Percentiles rank a stretch among this genome's conserved stretches.
phyloP scores from a whole-genome alignment of 169 alveolate genomes.

The Eimeria praecox region DNA sequence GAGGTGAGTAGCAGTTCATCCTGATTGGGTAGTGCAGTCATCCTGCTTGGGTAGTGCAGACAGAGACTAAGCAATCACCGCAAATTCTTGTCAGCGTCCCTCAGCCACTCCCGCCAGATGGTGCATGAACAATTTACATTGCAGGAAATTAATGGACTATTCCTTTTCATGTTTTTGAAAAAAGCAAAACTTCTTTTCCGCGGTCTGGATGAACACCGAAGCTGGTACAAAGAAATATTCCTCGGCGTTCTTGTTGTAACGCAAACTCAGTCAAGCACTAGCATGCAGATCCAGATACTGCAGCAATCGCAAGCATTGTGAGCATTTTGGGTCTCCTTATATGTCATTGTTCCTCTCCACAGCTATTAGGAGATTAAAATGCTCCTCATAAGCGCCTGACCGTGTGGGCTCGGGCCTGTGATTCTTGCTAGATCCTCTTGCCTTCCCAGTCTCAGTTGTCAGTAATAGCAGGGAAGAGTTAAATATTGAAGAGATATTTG shows the following conservation, averaged over 20 bases:
- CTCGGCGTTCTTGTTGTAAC: background rate
- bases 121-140: background rate
- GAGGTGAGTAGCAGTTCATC: background rate
- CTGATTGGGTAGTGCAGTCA: background rate
- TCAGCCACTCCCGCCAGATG: background rate
- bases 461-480: background rate
- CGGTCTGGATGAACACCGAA: background rate
- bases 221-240: background rate
- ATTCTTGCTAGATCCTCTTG: background rate
- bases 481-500: background rate
- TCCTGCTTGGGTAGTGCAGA: background rate
- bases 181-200: background rate
- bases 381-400: background rate
- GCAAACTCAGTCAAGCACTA: background rate
- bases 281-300: background rate
- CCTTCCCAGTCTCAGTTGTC: background rate
- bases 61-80: background rate
- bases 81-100: background rate
- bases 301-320: background rate
- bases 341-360: background rate
- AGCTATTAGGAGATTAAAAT: background rate
- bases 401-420: background rate
- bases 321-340: background rate
- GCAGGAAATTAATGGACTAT: background rate
- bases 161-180: background rate